Evolutionary conservation across 345 rosid genomes (phyloP), one percentile per base, ranked within the genome.

Genomic region (Murraya paniculata): DNA sequence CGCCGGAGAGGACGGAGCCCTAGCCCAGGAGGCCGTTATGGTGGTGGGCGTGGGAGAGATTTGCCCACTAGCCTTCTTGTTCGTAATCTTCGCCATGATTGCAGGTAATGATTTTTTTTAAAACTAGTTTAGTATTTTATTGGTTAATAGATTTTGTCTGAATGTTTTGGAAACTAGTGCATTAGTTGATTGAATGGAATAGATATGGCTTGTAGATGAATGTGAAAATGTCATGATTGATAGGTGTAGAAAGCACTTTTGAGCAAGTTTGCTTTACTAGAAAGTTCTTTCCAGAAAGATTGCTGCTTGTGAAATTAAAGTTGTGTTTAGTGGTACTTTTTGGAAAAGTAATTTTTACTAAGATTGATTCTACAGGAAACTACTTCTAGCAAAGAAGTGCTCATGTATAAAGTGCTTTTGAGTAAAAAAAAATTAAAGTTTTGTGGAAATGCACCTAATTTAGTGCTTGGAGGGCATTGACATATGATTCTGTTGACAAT

Each of bases 31-130:
- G 95, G 92, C 53, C 92, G 93, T 19, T 87, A 91, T 14, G 80
- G 83, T 39, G 89, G 94, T 79, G 91, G 91, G 25, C 91, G 92
- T 25, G 77, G 87, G 39, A 84, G 97, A 55, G 99, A 97, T 82
- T 91, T 97, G n/a, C 99, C 98, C 2, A 89, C 98, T 8, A 97
- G 98, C 80, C 98, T 97, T 76, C 87, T 94, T 77, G 98, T 94
- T 82, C 99, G 99, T 53, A 94, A 97, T 84, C 94, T 97, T 74
- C 98, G 98, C 65, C 97, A 86, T 80, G 99, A 93, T 77, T 91
- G 98, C 91, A 94, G 98, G 99, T 97, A 50, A 73, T 68, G 71
- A 50, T 48, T 21, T 48, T 45, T 16, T 30, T 8, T 18, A 0
- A 14, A 48, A 0, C 57, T 16, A 5, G 5, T 39, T 31, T 61